These are phyloP conservation scores for Beauveria pseudobassiana DNA, from an alignment of 2,329 filamentous ascomycete genomes.

Conservation along the genomic window DNA sequence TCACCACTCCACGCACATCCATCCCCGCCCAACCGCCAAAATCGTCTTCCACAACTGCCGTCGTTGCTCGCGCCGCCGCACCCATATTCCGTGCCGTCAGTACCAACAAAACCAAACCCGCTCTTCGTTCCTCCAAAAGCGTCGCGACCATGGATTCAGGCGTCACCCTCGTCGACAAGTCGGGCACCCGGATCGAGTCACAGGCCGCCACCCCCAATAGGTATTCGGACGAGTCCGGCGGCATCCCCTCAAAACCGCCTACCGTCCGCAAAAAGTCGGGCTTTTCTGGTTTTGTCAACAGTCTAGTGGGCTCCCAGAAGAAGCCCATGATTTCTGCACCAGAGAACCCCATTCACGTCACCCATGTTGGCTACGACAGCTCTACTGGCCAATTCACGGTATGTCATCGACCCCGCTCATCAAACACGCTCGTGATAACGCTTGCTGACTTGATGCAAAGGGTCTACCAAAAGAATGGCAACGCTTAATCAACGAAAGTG, in stretches of 20 bases:
- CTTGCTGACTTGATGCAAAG: conserved; percentile 36
- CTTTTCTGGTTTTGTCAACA: conserved; percentile 82
- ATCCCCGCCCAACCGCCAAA: conserved; percentile 23
- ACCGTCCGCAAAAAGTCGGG: conserved; percentile 76
- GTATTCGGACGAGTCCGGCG: conserved; percentile 64
- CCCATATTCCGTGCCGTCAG: conserved; percentile 40
- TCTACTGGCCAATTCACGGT: conserved; percentile 94
- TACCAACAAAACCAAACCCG: conserved; percentile 37
- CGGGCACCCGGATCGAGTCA: conserved; percentile 24
- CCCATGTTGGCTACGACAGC: conserved; percentile 95
- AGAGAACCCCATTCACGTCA: conserved; percentile 95
- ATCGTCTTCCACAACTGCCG: conserved; percentile 20
- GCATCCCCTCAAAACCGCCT: conserved; percentile 51
- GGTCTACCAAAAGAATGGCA: conserved; percentile 98
- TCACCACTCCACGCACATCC: conserved; percentile 17
- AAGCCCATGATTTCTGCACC: conserved; percentile 94
- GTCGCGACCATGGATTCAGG: conserved; percentile 29
- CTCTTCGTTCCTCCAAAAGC: conserved; percentile 58
- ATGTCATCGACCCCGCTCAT: conserved; percentile 30
- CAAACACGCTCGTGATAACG: conserved; percentile 13
- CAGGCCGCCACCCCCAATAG: conserved; percentile 50
- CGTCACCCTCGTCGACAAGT: conserved; percentile 21
- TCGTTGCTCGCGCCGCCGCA: conserved; percentile 36
- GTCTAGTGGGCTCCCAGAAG: conserved; percentile 73
- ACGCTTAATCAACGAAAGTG: conserved; percentile 86